Evolutionary conservation across 805 yeast species (phyloP).

Genomic region (Lachancea quebecensis): DNA sequence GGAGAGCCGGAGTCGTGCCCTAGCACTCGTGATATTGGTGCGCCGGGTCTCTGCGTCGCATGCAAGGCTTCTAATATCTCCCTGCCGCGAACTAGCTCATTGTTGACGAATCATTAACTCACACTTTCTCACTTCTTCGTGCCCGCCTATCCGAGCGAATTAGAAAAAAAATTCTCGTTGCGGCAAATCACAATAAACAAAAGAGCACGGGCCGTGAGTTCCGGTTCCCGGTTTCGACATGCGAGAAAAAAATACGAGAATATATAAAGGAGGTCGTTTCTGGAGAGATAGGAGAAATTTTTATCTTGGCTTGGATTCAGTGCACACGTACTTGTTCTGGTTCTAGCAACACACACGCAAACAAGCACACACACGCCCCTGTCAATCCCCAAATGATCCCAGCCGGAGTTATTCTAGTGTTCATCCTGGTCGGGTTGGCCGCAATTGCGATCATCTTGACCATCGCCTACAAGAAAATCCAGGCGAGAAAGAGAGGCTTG

Average conservation of each 20-base stretch:
- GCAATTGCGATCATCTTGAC: constrained; percentile 27
- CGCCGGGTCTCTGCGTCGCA: no score
- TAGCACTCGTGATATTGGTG: no score
- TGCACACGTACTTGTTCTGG: not conserved
- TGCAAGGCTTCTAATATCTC: no score
- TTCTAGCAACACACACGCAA: constrained; percentile 8
- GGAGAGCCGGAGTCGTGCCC: no score
- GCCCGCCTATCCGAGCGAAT: not conserved
- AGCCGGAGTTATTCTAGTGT: constrained; percentile 68
- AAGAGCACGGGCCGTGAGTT: not conserved
- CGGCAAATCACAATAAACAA: not conserved
- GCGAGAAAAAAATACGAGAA: not conserved
- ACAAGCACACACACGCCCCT: constrained; percentile 2
- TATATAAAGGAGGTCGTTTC: no score
- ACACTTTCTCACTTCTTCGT: not conserved
- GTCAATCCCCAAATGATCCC: constrained; percentile 44
- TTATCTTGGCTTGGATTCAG: not conserved
- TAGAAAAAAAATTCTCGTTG: not conserved
- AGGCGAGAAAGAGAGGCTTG: constrained; percentile 35
- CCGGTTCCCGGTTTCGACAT: not conserved
- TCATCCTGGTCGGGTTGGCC: constrained; percentile 36
- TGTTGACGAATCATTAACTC: no score
- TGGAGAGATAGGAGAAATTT: no score
- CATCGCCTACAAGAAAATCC: constrained; percentile 29
- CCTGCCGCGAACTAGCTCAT: no score